These are phyloP conservation scores for Rheum nobile DNA, from an alignment of 148 eudicot genomes.

Conservation along the genomic window DNA sequence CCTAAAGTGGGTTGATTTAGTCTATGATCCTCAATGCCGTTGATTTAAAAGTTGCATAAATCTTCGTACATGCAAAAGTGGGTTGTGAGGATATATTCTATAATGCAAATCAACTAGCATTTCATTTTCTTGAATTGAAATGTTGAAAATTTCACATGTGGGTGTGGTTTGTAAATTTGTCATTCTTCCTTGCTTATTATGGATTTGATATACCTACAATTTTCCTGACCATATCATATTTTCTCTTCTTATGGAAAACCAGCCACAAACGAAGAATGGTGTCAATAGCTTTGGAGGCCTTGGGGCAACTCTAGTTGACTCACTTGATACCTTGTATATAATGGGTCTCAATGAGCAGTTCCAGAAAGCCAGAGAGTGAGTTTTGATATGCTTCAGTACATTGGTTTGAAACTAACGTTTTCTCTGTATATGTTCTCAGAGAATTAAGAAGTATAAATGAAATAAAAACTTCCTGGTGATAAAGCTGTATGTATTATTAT, in stretches of 20 bases:
- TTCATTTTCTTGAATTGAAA: background rate
- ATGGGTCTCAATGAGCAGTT: conserved; percentile 96
- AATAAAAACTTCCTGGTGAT: background rate
- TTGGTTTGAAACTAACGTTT: background rate
- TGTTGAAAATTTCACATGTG: background rate
- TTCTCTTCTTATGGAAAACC: conserved; percentile 9
- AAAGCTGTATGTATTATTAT: background rate
- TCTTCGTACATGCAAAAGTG: background rate
- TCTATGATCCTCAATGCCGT: background rate
- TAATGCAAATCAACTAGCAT: background rate
- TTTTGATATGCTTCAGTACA: conserved; percentile 7
- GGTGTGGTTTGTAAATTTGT: background rate
- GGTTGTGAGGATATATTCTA: background rate
- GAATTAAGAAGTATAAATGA: background rate
- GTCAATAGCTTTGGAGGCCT: conserved; percentile 99
- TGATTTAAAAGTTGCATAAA: background rate
- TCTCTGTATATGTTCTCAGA: background rate
- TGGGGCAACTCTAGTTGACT: conserved; percentile 89
- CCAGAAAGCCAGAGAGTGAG: conserved; percentile 94
- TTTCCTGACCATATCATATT: background rate
- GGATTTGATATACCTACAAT: background rate
- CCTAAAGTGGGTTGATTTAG: no score
- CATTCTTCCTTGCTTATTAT: background rate
- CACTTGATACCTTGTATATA: conserved; percentile 91
- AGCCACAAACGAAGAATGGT: conserved; percentile 90